Percentiles rank a stretch among this genome's conserved stretches.
Conservation (phyloP, 1,284 basidiomycete genomes). For the Pseudozyma hubeiensis region DNA sequence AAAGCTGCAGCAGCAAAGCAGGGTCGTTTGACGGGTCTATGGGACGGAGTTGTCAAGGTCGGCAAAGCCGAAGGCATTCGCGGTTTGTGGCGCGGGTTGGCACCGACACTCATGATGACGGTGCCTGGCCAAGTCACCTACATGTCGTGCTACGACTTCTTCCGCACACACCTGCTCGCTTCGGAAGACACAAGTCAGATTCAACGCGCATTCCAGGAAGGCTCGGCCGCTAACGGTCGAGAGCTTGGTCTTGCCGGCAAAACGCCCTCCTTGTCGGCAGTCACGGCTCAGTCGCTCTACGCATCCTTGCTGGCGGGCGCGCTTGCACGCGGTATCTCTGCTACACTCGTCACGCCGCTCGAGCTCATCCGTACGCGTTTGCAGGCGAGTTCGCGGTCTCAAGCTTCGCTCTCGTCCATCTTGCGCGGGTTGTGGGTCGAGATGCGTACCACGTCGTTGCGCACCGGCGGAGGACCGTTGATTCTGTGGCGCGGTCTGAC, state of each 20-base stretch:
- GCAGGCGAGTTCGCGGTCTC: constrained; percentile 71
- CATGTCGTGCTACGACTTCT: constrained; percentile 94
- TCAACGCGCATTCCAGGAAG: constrained; percentile 16
- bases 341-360: constrained; percentile 85
- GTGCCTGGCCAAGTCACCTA: constrained; percentile 93
- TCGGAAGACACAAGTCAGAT: constrained; percentile 17
- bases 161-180: constrained; percentile 72
- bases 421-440: constrained; percentile 51
- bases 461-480: constrained; percentile 72
- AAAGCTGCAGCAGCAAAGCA: constrained; percentile 39
- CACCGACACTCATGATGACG: constrained; percentile 74
- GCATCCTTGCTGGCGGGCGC: constrained; percentile 86
- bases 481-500: constrained; percentile 90
- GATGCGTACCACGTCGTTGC: constrained; percentile 38
- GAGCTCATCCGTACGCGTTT: constrained; percentile 94
- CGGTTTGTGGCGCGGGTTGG: constrained; percentile 66
- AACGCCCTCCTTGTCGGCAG: constrained; percentile 36
- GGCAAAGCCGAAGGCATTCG: constrained; percentile 58
- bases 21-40: constrained; percentile 57
- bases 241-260: constrained; percentile 17
- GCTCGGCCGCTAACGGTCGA: constrained; percentile 18
- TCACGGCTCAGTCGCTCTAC: constrained; percentile 52
- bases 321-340: constrained; percentile 82
- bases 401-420: constrained; percentile 44
- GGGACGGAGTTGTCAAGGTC: constrained; percentile 65